Evolutionary conservation across 768 basidiomycete species (phyloP), one percentile per base, ranked within the genome.

Genomic region (Suillus lakei): DNA sequence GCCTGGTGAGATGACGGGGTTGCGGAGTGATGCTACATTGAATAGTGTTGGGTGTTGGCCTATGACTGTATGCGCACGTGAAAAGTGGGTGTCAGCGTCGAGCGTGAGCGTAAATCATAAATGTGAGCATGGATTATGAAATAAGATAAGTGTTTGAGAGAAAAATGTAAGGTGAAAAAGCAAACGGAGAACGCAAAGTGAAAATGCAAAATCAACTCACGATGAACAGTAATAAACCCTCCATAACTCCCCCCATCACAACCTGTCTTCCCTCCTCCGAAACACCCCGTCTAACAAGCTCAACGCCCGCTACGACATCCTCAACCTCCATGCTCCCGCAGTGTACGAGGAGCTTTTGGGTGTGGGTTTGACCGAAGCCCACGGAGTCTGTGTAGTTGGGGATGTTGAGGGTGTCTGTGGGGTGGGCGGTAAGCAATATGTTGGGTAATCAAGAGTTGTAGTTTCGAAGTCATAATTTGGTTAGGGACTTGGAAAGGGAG

Each of bases 221-320:
- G 76, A 69, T 90, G 88, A 0, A 81, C 83, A 2, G 83, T 69
- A 10, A 91, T 77, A 72, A 89, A 91, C 1, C 91, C 91, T 0
- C 90, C 90, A 67, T 93, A 91, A 56, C 86, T 89, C 39, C 91
- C 91, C 91, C 91, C 60, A 77, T 77, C 2, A 91, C 72, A 36
- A 89, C 80, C 59, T 86, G 83, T 66, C 83, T 85, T 10, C 85
- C 86, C 15, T 80, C 71, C 51, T 79, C 76, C 0, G 88, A 82
- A 1, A 91, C 73, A 0, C 85, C 85, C 5, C 83, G 73, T 18
- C 76, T 69, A 34, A 88, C 76, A 46, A 91, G 82, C 65, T 87
- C 72, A 1, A 83, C 81, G 2, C 87, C 81, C 8, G 81, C 84
- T 13, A 88, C 83, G 65, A 88, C 89, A 58, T 91, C 90, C 46